Conservation (phyloP, 2,329 filamentous ascomycete genomes). For the Lasiodiplodia sp. region DNA sequence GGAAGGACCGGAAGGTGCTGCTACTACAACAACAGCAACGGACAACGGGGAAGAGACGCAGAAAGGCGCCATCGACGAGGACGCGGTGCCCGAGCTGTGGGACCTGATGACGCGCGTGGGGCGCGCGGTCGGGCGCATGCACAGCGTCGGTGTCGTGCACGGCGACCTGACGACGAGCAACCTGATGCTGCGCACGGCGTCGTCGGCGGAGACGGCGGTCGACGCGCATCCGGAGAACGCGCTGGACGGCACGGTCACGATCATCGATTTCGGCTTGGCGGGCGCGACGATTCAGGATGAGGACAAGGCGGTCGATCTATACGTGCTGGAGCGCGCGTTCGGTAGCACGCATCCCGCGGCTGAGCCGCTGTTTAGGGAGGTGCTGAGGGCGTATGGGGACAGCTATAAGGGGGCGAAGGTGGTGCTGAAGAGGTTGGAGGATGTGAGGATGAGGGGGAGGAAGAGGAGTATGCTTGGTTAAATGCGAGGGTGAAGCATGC, state of each 20-base stretch:
- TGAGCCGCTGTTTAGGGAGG: slow-evolving; percentile 75
- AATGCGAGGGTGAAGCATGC: slow-evolving; percentile 31
- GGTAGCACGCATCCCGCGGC: slow-evolving; percentile 91
- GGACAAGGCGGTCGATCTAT: slow-evolving; percentile 93
- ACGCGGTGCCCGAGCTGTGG: slow-evolving; percentile 51
- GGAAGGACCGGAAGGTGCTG: background rate
- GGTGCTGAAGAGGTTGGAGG: slow-evolving; percentile 83
- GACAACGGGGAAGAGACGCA: background rate
- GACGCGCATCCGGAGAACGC: slow-evolving; percentile 32
- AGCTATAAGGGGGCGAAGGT: slow-evolving; percentile 76
- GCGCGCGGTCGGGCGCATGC: slow-evolving; percentile 74
- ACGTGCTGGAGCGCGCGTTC: slow-evolving; percentile 94
- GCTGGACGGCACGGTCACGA: slow-evolving; percentile 76
- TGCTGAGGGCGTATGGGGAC: slow-evolving; percentile 76
- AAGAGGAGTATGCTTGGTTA: slow-evolving; percentile 98
- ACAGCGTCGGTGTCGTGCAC: slow-evolving; percentile 86
- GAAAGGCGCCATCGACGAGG: slow-evolving; percentile 13
- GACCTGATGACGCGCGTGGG: slow-evolving; percentile 76
- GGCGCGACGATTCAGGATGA: slow-evolving; percentile 83
- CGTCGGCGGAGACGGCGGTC: slow-evolving; percentile 23
- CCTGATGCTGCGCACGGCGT: slow-evolving; percentile 72
- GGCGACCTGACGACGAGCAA: slow-evolving; percentile 98
- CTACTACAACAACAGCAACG: no score
- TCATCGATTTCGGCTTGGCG: slow-evolving; percentile 95
- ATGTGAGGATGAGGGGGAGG: slow-evolving; percentile 89